A percentile compares a stretch with the other conserved stretches of the same genome.
Conservation (phyloP, 2,329 filamentous ascomycete genomes). For the Penicillium sp. region DNA sequence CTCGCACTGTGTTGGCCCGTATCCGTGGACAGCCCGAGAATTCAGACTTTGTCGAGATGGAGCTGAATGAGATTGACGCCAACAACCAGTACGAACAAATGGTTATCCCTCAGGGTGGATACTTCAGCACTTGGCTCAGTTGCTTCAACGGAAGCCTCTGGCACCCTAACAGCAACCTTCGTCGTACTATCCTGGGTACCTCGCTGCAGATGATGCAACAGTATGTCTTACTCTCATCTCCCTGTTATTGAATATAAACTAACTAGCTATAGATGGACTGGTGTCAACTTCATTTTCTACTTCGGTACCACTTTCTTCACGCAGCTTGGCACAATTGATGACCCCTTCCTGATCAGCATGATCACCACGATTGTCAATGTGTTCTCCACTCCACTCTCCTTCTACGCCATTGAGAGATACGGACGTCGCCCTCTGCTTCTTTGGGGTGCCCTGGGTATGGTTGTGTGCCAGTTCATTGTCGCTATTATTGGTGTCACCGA, state of each 20-base stretch:
- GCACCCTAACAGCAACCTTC: slow-evolving; percentile 57
- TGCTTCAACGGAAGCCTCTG: slow-evolving; percentile 60
- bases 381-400: slow-evolving; percentile 78
- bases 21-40: slow-evolving; percentile 73
- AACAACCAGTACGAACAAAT: slow-evolving; percentile 82
- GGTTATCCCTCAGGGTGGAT: slow-evolving; percentile 64
- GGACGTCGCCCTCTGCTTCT: slow-evolving; percentile 80
- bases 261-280: slow-evolving; percentile 56
- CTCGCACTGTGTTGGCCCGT: slow-evolving; percentile 61
- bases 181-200: slow-evolving; percentile 69
- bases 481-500: slow-evolving; percentile 70
- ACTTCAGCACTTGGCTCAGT: slow-evolving; percentile 67
- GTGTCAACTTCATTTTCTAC: slow-evolving; percentile 93
- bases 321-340: slow-evolving; percentile 70
- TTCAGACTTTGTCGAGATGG: slow-evolving; percentile 73
- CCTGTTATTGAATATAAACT: background rate
- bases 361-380: slow-evolving; percentile 89
- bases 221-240: slow-evolving; percentile 19
- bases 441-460: slow-evolving; percentile 76
- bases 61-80: slow-evolving; percentile 82
- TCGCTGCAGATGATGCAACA: slow-evolving; percentile 81
- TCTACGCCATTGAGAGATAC: slow-evolving; percentile 79
- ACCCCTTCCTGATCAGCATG: slow-evolving; percentile 80
- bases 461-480: slow-evolving; percentile 82
- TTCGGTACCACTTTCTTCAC: slow-evolving; percentile 83